Evolutionary conservation across 768 basidiomycete genomes (phyloP), one percentile per base, ranked within the genome.

Genomic region (Cyclocybe aegerita): DNA sequence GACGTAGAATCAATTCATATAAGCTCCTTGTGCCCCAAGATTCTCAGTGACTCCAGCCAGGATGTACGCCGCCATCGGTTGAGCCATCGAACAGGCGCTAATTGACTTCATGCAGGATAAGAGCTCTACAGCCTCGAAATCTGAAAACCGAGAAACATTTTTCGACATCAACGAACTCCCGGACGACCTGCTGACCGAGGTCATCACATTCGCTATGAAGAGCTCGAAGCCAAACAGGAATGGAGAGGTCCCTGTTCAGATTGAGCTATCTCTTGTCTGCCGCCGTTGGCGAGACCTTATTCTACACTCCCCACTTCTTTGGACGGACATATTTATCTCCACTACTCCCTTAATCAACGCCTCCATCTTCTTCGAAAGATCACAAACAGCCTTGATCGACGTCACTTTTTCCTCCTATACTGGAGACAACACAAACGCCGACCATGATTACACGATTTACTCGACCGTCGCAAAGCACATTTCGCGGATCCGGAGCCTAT

Each of bases 331-430:
- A 33, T 33, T 48, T 8, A 30, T 68, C 12, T 48, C 58, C 14
- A 37, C 35, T 17, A 16, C 40, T 16, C 29, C 38, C 9, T 34
- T 54, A 4, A 49, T 62, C 23, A 30, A 54, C 12, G 36, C 39
- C 33, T 49, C 49, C 4, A 43, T 55, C n/a, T 68, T 61, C 56
- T 54, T 72, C 32, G 58, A 64, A 30, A 60, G 65, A 30, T 72
- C 70, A 0, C 45, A 48, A 39, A 46, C 56, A 2, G 59, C 58
- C 9, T 52, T 57, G 2, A 38, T 66, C 23, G 52, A 67, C 16
- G 44, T 68, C 37, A 16, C 39, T 61, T 14, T 51, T 49, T 40
- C 31, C 46, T 8, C 9, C 53, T 31, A 17, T 17, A 29, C 7
- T 39, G 41, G 39, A 14, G 15, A 32, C 15, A 14, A n/a, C 23